Evolutionary conservation across 1,284 basidiomycete species (phyloP).

Genomic region (Marasmius oreades): DNA sequence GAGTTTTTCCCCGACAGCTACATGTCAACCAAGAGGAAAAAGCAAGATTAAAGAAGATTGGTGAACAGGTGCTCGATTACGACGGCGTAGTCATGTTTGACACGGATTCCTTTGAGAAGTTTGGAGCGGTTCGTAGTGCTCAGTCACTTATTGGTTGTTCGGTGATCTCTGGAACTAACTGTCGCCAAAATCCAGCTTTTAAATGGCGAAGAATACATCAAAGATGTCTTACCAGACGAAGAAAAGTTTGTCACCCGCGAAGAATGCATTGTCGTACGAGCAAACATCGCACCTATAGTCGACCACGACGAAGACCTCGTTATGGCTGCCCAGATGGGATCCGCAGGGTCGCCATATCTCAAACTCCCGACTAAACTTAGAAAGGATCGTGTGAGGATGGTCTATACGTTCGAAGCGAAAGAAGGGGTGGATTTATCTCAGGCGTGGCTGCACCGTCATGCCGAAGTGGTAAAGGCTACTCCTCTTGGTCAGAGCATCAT

Average conservation of each 20-base stretch:
- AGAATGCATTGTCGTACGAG: background rate
- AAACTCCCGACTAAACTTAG: background rate
- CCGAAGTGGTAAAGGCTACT: background rate
- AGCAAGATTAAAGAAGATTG: background rate
- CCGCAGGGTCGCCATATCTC: background rate
- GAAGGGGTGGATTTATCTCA: background rate
- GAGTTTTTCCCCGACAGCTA: background rate
- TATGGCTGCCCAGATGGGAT: background rate
- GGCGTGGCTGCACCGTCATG: background rate
- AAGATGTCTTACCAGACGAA: background rate
- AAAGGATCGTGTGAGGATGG: background rate
- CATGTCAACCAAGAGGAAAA: conserved; percentile 1
- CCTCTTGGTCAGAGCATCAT: background rate
- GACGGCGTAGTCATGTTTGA: background rate
- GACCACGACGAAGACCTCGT: background rate
- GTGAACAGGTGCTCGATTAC: background rate
- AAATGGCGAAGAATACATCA: background rate
- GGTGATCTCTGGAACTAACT: too few species aligned
- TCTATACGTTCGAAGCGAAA: background rate
- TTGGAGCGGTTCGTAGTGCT: background rate
- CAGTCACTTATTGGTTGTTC: too few species aligned
- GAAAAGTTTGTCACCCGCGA: background rate
- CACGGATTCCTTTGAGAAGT: background rate
- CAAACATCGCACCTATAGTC: background rate
- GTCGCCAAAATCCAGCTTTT: too few species aligned